Conservation (phyloP, 345 rosid species). For the Dimocarpus longan region DNA sequence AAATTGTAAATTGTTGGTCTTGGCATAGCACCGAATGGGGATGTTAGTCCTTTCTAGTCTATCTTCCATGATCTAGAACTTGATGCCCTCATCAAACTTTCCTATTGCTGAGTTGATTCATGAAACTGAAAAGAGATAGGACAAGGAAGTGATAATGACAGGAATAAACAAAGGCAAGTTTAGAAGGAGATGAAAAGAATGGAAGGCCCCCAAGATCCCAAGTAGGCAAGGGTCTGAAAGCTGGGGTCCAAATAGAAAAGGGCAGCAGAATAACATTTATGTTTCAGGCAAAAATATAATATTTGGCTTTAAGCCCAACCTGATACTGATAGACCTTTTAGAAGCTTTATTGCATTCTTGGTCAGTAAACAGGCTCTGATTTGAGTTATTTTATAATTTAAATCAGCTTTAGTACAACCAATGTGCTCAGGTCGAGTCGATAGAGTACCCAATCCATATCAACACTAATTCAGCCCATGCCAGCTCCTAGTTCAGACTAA, state of each 20-base stretch:
- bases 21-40: not conserved
- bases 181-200: not conserved
- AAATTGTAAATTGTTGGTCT: not conserved
- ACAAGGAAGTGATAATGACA: not conserved
- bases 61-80: not conserved
- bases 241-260: not conserved
- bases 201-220: not conserved
- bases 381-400: not conserved
- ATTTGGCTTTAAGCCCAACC: not conserved
- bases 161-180: not conserved
- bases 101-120: not conserved
- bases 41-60: not conserved
- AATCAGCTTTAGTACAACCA: not conserved
- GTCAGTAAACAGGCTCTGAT: not conserved
- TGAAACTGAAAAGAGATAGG: not conserved
- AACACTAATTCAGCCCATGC: not conserved
- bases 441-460: not conserved
- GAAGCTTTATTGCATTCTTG: not conserved
- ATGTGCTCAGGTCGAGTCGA: not conserved
- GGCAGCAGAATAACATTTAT: not conserved
- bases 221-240: not conserved
- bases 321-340: not conserved
- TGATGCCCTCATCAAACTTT: not conserved
- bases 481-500: not conserved
- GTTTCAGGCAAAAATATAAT: not conserved